phyloP scores from a whole-genome alignment of 2,329 filamentous ascomycete genomes.

The Lizonia empirigonia region DNA sequence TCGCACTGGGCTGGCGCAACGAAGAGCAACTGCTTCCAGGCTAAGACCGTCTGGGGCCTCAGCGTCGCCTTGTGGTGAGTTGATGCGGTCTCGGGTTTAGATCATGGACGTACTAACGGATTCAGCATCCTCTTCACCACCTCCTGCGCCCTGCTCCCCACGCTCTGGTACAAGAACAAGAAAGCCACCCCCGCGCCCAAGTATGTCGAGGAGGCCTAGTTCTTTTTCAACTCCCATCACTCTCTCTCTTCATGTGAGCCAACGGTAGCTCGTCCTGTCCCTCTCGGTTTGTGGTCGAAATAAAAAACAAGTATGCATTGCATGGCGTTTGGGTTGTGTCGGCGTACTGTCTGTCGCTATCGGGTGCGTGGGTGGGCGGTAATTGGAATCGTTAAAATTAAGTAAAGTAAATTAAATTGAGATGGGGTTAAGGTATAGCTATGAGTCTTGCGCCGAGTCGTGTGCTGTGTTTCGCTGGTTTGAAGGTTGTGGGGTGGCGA shows the following conservation, averaged over 20 bases:
- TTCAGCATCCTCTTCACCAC: constrained; percentile 54
- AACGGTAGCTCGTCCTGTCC: not conserved
- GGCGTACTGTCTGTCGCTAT: too few species aligned
- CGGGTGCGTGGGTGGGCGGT: too few species aligned
- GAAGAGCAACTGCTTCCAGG: constrained; percentile 74
- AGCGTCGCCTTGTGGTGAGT: constrained; percentile 75
- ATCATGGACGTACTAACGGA: constrained; percentile 14
- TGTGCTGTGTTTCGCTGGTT: too few species aligned
- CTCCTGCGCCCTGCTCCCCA: constrained; percentile 53
- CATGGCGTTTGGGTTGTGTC: too few species aligned
- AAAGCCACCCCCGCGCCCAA: constrained; percentile 49
- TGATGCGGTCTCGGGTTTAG: too few species aligned
- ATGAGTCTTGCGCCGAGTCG: too few species aligned
- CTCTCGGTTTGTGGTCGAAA: constrained; percentile 10
- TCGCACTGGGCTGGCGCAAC: constrained; percentile 64
- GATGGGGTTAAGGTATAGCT: too few species aligned
- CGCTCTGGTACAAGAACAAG: constrained; percentile 57
- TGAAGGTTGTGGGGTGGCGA: too few species aligned
- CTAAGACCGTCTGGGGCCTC: constrained; percentile 87
- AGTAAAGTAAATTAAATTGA: too few species aligned
- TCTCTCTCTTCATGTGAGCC: not conserved
- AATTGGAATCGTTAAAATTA: too few species aligned
- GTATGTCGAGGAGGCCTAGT: constrained; percentile 42
- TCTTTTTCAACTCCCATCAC: too few species aligned
- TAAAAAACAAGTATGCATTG: constrained; percentile 26